Evolutionary conservation across 2,329 filamentous ascomycete species (phyloP), one percentile per base, ranked within the genome.

Genomic region (Dothideomycetes sp.): DNA sequence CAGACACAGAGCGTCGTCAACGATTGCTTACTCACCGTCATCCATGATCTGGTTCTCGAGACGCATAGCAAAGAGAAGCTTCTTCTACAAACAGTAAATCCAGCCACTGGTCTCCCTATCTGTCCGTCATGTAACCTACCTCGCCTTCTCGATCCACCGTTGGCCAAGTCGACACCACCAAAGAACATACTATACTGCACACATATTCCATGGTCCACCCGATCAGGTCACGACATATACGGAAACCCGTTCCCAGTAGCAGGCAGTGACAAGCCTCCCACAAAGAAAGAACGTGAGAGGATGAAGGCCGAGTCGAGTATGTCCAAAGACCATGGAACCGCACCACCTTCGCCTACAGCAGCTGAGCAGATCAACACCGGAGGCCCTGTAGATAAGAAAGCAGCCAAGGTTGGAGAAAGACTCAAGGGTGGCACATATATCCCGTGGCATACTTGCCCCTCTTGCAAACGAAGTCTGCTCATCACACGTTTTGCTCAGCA

Each of bases 21-120:
- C 54, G 82, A 88, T 55, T 64, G 81, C 42, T 67, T 89, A 47
- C 78, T 82, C 65, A 87, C 84, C 60, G 74, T 88, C 54, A 72
- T 88, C 50, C 80, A 83, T 60, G 81, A 84, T 57, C 70, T 85
- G 37, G 69, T 85, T 48, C 70, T 86, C 53, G 76, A 83, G 58
- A 78, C 77, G 28, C 84, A 89, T 59, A 81, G 80, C 50, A 74
- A 83, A 51, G 84, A 89, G 64, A 88, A 88, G 67, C 74, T 78
- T 48, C 76, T 84, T 39, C 77, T 80, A 41, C 86, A 85, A 55
- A 81, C 81, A 12, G 69, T 88, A 42, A 72, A 79, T 58, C 82
- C 81, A 2, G 82, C 78, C 4, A 82, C 76, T 12, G 70, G 71
- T 41, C 80, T 87, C 49, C 82, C 86, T 24, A 69, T 80, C 46